These are phyloP conservation scores for Angomonas deanei DNA, from an alignment of 208 protist species.

Conservation along the genomic window DNA sequence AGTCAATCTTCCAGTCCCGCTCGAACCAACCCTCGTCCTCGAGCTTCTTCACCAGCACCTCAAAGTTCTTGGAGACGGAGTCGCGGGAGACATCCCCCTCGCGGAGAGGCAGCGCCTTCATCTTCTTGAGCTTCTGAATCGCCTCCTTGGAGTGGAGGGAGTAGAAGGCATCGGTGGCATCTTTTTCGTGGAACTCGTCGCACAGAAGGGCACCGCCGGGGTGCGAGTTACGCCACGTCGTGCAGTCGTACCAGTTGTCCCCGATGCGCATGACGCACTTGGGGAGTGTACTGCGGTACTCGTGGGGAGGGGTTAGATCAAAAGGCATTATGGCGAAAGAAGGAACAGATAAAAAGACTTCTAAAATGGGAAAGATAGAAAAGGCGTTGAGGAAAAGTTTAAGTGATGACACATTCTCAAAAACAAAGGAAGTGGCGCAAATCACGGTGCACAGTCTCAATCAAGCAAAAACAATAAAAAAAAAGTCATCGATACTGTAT, in stretches of 20 bases:
- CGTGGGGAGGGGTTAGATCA: conserved; percentile 40
- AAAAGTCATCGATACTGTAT: neutral
- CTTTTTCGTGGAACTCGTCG: conserved; percentile 70
- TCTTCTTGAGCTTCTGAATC: conserved; percentile 64
- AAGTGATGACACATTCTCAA: neutral
- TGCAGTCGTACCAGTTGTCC: conserved; percentile 80
- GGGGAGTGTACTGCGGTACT: conserved; percentile 53
- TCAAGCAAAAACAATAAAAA: conserved; percentile 7
- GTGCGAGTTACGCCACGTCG: conserved; percentile 67
- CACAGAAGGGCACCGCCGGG: conserved; percentile 65
- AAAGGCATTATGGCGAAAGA: conserved; percentile 33
- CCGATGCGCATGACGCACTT: conserved; percentile 76
- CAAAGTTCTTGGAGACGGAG: conserved; percentile 47
- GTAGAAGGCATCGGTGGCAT: conserved; percentile 77
- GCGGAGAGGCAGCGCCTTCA: conserved; percentile 66
- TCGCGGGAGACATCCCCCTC: conserved; percentile 55
- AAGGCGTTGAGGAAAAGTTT: neutral
- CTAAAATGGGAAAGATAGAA: conserved; percentile 3
- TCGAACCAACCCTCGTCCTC: conserved; percentile 61
- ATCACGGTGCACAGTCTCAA: too few species aligned
- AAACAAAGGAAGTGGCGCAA: conserved; percentile 1
- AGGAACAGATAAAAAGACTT: conserved; percentile 5
- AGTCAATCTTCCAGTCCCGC: conserved; percentile 61
- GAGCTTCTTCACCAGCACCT: conserved; percentile 51
- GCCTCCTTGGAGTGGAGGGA: conserved; percentile 76